Evolutionary conservation across 2,329 filamentous ascomycete genomes (phyloP).

Genomic region (Lachnellula willkommii): DNA sequence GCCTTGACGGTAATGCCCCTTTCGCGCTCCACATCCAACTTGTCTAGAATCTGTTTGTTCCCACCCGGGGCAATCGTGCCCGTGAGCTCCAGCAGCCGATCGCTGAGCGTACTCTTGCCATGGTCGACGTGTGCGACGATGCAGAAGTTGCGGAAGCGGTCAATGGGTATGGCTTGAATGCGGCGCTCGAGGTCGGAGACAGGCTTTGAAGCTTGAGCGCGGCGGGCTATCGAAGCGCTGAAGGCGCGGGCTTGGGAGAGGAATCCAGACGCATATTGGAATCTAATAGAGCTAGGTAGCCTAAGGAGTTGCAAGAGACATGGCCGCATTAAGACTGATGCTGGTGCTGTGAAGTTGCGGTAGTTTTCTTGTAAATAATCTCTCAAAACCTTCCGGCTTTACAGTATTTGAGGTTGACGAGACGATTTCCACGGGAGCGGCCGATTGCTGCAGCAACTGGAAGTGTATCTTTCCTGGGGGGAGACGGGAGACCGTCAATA

Average conservation of each 20-base stretch:
- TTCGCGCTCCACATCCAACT: conserved; percentile 92
- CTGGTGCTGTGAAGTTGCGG: background rate
- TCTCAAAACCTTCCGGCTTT: background rate
- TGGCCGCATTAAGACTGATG: conserved; percentile 30
- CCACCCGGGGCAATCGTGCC: conserved; percentile 81
- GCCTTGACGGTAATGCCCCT: conserved; percentile 98
- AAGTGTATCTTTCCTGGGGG: conserved; percentile 2
- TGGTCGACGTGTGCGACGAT: conserved; percentile 99
- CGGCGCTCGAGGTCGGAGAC: conserved; percentile 46
- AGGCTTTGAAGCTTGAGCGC: conserved; percentile 29
- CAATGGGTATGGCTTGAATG: conserved; percentile 71
- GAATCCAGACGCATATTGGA: conserved; percentile 27
- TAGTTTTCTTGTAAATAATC: background rate
- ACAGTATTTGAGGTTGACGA: conserved; percentile 4
- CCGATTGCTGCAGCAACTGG: conserved; percentile 12
- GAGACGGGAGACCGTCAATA: background rate
- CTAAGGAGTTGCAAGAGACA: conserved; percentile 30
- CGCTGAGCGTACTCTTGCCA: conserved; percentile 93
- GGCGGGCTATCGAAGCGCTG: conserved; percentile 25
- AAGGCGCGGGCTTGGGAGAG: conserved; percentile 20
- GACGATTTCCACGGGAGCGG: background rate
- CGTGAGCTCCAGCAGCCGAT: conserved; percentile 86
- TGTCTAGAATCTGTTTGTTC: conserved; percentile 95
- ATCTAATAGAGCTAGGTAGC: conserved; percentile 31
- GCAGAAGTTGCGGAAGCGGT: conserved; percentile 89